A percentile compares a stretch with the other conserved stretches of the same genome.
Evolutionary conservation across 1,284 basidiomycete species (phyloP).

Genomic region (Cryptococcus floricola): DNA sequence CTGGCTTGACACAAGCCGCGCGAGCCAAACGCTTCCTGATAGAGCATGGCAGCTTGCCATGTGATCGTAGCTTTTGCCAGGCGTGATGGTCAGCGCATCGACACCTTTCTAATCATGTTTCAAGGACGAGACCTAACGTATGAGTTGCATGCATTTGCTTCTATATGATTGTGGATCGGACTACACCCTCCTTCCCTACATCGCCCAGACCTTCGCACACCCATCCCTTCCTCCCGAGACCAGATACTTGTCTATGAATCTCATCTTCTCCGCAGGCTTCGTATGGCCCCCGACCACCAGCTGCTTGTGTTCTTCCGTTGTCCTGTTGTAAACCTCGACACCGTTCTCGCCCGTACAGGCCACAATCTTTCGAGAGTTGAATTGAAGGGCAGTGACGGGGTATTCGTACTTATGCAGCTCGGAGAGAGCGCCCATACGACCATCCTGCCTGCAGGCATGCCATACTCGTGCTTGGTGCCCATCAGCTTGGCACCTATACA

Average conservation of each 20-base stretch:
- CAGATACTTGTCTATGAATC: conserved; percentile 96
- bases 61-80: no score
- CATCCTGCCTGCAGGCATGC: no score
- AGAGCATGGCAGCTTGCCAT: no score
- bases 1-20: no score
- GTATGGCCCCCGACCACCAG: conserved; percentile 87
- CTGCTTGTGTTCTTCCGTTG: conserved; percentile 80
- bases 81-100: no score
- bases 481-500: no score
- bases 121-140: no score
- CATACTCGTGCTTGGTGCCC: no score
- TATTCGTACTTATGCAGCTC: conserved; percentile 90
- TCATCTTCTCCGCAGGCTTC: conserved; percentile 78
- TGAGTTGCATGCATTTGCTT: background rate
- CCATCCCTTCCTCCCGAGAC: conserved; percentile 86
- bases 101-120: no score
- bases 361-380: conserved; percentile 89
- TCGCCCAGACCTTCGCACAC: conserved; percentile 89
- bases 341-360: conserved; percentile 92
- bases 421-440: conserved; percentile 76
- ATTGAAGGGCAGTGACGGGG: conserved; percentile 87
- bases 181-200: conserved; percentile 53
- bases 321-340: conserved; percentile 92
- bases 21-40: no score
- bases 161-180: background rate